A percentile compares a stretch with the other conserved stretches of the same genome.
phyloP scores from a whole-genome alignment of 2,329 filamentous ascomycete species.

The Ascochyta koolunga region DNA sequence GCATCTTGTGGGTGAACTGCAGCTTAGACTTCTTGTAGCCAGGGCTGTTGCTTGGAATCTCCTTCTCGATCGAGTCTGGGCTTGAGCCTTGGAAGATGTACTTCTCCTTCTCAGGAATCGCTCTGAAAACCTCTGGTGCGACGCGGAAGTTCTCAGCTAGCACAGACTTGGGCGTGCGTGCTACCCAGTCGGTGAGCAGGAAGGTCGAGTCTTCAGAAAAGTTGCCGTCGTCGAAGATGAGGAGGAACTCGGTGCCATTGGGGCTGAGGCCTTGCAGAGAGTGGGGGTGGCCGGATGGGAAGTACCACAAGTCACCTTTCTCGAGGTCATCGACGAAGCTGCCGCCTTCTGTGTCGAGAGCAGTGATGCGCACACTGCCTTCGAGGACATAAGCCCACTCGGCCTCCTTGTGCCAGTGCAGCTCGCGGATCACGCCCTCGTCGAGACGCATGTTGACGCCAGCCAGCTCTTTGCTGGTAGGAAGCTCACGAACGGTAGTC shows the following conservation, averaged over 20 bases:
- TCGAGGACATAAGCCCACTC: slow-evolving; percentile 80
- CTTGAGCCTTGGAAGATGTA: slow-evolving; percentile 77
- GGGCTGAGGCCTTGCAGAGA: slow-evolving; percentile 73
- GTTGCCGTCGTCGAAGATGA: slow-evolving; percentile 66
- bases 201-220: slow-evolving; percentile 73
- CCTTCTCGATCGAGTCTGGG: slow-evolving; percentile 69
- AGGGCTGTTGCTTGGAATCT: slow-evolving; percentile 63
- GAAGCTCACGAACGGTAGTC: slow-evolving; percentile 70
- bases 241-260: slow-evolving; percentile 69
- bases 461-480: slow-evolving; percentile 71
- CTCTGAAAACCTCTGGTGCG: slow-evolving; percentile 70
- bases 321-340: slow-evolving; percentile 78
- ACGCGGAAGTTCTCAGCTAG: slow-evolving; percentile 78
- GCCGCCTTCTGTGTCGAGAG: slow-evolving; percentile 75
- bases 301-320: slow-evolving; percentile 82
- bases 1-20: slow-evolving; percentile 74
- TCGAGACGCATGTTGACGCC: slow-evolving; percentile 81
- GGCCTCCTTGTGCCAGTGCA: slow-evolving; percentile 82
- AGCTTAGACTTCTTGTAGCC: slow-evolving; percentile 70
- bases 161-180: slow-evolving; percentile 74
- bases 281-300: slow-evolving; percentile 77
- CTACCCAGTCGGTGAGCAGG: slow-evolving; percentile 74
- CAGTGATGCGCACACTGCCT: slow-evolving; percentile 73
- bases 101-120: slow-evolving; percentile 69
- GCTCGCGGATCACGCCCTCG: slow-evolving; percentile 73